These are phyloP conservation scores for Populus pruinosa DNA, from an alignment of 345 rosid genomes.

Conservation along the genomic window DNA sequence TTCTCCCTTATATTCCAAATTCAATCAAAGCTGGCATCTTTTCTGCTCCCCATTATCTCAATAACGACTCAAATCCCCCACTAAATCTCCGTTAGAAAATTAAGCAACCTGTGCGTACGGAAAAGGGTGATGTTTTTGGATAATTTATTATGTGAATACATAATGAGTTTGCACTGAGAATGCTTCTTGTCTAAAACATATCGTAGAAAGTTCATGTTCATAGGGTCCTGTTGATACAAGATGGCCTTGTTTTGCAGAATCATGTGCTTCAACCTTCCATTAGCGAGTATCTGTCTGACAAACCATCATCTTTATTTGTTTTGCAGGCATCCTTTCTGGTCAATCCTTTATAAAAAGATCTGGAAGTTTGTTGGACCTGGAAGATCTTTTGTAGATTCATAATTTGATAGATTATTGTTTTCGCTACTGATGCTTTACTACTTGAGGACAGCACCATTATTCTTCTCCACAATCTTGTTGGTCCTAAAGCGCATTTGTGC, in stretches of 20 bases:
- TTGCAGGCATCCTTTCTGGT: not conserved
- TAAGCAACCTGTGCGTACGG: not conserved
- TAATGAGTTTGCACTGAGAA: not conserved
- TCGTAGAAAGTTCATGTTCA: not conserved
- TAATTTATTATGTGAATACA: not conserved
- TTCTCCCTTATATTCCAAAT: not conserved
- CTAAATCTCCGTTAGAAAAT: not conserved
- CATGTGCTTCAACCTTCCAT: not conserved
- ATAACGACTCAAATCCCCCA: not conserved
- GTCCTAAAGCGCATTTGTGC: too few relatives aligned
- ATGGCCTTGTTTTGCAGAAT: not conserved
- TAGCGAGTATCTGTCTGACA: not conserved
- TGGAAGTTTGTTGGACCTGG: not conserved
- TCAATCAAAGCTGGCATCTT: constrained; percentile 1
- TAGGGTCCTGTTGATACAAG: not conserved
- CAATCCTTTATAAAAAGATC: not conserved
- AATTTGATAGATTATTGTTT: not conserved
- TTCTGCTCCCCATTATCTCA: constrained; percentile 16
- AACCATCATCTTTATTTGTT: not conserved
- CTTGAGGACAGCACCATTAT: not conserved
- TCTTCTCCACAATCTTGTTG: not conserved
- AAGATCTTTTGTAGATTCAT: not conserved
- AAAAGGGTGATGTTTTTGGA: not conserved
- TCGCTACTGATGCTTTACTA: not conserved
- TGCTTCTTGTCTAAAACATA: not conserved